Base-by-base conservation (phyloP, 1,284 basidiomycete species). In the Pyrrhoderma lamaoense region DNA sequence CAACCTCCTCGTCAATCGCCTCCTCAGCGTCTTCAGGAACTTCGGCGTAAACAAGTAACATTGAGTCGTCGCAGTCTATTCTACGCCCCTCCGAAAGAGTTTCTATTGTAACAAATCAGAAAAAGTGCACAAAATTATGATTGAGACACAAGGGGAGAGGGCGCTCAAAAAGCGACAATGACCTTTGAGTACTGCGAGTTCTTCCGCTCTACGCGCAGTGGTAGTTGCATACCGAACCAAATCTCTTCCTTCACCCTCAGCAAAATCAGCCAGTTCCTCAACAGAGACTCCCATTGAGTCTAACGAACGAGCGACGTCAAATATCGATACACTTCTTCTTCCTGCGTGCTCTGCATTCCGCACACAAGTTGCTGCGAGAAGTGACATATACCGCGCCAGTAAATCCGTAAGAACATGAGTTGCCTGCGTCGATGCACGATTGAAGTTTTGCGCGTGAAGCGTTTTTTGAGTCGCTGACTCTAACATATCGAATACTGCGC, bases 311-410 rank as follows among this genome's bases (percentile, higher is more conserved):
- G 80, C 58, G 5, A 79, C 77, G 65, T 89, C 87, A 45, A 68
- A 65, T 1, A 73, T 65, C 8, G 75, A 76, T 4, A 85, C 61
- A 22, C 66, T 67, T 5, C 72, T 71, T 46, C 87, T 67, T 11
- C 84, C 85, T 4, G 85, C 75, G 58, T 87, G 84, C 55, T 83
- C 74, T 0, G 86, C 80, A 60, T 85, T 85, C 60, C 77, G 79
- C 19, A 80, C 79, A 60, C 79, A 82, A 11, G 83, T 79, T 1
- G 74, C 68, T 1, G 82, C 70, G 13, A 88, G 68, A 22, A 87
- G 70, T 13, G 74, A 59, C 49, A 89, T 67, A 64, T 89, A 89
- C 49, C 83, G 79, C 39, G 82, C 73, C 55, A 89, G 73, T 56
- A 89, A 69, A 64, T 84, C 85, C 8, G 84, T 82, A 45, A 89